phyloP scores from a whole-genome alignment of 345 rosid species.

The Aegle marmelos region DNA sequence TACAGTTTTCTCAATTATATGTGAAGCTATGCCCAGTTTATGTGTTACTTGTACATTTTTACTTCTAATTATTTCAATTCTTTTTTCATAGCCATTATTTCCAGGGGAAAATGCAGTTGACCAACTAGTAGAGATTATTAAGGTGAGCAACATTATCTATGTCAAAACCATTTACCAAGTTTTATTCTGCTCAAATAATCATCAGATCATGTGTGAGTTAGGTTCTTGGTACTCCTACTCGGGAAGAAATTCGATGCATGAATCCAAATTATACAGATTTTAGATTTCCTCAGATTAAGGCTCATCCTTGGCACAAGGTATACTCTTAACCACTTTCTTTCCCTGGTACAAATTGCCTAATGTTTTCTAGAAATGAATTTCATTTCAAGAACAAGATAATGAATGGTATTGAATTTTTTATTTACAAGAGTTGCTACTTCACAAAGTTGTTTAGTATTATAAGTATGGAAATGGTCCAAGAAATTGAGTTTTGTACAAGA shows the following conservation, averaged over 20 bases:
- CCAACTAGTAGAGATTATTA: conserved; percentile 83
- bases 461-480: background rate
- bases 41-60: background rate
- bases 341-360: conserved; percentile 4
- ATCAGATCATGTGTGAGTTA: conserved; percentile 21
- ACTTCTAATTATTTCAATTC: background rate
- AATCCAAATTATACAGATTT: conserved; percentile 80
- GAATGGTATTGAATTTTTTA: background rate
- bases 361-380: background rate
- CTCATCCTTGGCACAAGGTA: conserved; percentile 93
- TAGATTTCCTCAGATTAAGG: conserved; percentile 75
- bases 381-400: background rate
- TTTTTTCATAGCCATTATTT: conserved; percentile 56
- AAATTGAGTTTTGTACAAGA: background rate
- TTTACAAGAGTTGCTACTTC: background rate
- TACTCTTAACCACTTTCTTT: background rate
- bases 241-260: conserved; percentile 93
- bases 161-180: background rate
- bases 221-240: conserved; percentile 94
- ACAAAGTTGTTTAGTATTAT: background rate
- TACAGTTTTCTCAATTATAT: background rate
- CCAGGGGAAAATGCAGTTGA: conserved; percentile 86
- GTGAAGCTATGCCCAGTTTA: background rate
- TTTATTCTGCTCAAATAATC: background rate
- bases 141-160: conserved; percentile 36